Percentiles rank a stretch among this genome's conserved stretches.
Conservation (phyloP, 129 eudicot genomes). For the Centella asiatica region DNA sequence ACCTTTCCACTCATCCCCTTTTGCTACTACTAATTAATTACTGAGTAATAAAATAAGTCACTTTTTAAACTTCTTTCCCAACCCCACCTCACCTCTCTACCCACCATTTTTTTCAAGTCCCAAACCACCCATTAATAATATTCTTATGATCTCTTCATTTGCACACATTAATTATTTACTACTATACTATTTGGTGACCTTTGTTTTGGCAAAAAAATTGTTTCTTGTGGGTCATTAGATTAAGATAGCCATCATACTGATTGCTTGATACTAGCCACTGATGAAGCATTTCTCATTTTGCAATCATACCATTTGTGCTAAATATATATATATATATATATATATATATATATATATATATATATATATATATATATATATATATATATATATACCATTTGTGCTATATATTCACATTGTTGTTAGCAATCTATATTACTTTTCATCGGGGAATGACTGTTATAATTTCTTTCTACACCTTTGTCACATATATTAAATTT, state of each 20-base stretch:
- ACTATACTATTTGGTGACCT: conserved; percentile 11
- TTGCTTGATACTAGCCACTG: conserved; percentile 43
- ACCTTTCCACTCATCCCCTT: conserved; percentile 48
- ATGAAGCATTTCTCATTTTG: conserved; percentile 26
- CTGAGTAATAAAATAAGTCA: conserved; percentile 4
- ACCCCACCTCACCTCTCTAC: neutral
- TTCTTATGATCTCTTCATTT: conserved; percentile 74
- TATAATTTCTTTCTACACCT: no score
- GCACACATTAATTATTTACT: conserved; percentile 41
- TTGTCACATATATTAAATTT: no score
- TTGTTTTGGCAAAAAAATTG: conserved; percentile 22
- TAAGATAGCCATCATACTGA: conserved; percentile 25
- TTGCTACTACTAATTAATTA: conserved; percentile 27
- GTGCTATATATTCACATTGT: no score
- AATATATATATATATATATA: no score
- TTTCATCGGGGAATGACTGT: no score
- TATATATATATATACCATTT: no score
- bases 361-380: no score
- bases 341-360: neutral
- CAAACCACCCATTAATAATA: conserved; percentile 40
- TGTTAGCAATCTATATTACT: no score
- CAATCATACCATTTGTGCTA: conserved; percentile 9
- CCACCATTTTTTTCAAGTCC: conserved; percentile 45
- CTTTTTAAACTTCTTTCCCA: conserved; percentile 5
- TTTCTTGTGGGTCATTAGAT: conserved; percentile 15